A percentile compares a stretch with the other conserved stretches of the same genome.
phyloP scores from a whole-genome alignment of 2,329 filamentous ascomycete species.

The Didymella segeticola region DNA sequence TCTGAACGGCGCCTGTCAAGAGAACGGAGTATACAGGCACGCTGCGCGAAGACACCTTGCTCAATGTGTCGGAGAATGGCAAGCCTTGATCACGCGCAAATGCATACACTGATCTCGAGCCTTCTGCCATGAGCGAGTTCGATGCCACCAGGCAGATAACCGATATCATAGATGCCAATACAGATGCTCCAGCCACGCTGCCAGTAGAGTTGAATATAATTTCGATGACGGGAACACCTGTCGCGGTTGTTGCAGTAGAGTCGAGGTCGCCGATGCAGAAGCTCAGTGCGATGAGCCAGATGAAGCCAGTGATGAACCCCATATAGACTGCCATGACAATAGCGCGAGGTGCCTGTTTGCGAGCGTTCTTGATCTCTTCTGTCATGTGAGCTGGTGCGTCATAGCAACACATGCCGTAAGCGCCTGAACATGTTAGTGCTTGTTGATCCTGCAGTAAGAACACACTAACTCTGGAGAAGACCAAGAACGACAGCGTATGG shows the following conservation, averaged over 20 bases:
- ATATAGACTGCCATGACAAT: constrained; percentile 50
- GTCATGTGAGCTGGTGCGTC: constrained; percentile 61
- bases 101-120: constrained; percentile 55
- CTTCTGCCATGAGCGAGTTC: constrained; percentile 57
- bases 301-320: constrained; percentile 50
- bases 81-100: constrained; percentile 61
- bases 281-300: constrained; percentile 50
- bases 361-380: constrained; percentile 61
- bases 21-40: constrained; percentile 60
- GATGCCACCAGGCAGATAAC: constrained; percentile 57
- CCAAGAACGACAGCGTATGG: constrained; percentile 62
- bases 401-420: constrained; percentile 63
- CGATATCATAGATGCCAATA: constrained; percentile 55
- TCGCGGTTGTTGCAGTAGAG: constrained; percentile 53
- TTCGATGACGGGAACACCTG: constrained; percentile 61
- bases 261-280: constrained; percentile 55
- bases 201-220: constrained; percentile 60
- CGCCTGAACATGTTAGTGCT: constrained; percentile 22
- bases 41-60: constrained; percentile 56
- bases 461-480: constrained; percentile 54
- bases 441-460: not conserved
- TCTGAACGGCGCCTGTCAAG: constrained; percentile 56
- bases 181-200: constrained; percentile 54
- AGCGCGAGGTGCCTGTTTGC: constrained; percentile 57
- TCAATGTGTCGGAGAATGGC: constrained; percentile 57